Evolutionary conservation across 805 yeast genomes (phyloP).

Genomic region (Saturnispora dispora): DNA sequence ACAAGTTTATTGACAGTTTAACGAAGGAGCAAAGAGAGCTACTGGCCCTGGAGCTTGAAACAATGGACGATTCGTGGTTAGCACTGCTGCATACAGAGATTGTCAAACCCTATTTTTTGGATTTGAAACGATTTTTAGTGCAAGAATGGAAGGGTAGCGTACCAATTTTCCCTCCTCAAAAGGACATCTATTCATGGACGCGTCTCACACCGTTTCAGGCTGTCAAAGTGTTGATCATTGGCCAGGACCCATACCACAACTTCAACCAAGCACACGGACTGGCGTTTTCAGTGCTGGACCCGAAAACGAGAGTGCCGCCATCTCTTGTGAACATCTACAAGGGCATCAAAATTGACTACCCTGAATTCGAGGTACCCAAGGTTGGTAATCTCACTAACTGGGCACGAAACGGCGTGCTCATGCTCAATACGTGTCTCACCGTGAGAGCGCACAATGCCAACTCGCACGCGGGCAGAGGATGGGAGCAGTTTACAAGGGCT

Average conservation of each 20-base stretch:
- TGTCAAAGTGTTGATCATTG: conserved; percentile 73
- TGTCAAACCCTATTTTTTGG: conserved; percentile 75
- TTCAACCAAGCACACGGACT: conserved; percentile 91
- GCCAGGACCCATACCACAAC: conserved; percentile 97
- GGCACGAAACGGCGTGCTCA: conserved; percentile 81
- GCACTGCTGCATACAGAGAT: conserved; percentile 57
- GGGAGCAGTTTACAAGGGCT: conserved; percentile 83
- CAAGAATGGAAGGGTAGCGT: conserved; percentile 33
- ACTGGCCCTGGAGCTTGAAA: conserved; percentile 55
- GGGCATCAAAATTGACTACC: conserved; percentile 56
- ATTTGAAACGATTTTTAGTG: conserved; percentile 54
- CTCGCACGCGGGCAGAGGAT: conserved; percentile 83
- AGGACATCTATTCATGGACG: conserved; percentile 87
- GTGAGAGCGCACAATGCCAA: conserved; percentile 91
- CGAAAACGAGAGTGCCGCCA: conserved; percentile 76
- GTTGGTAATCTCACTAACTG: conserved; percentile 70
- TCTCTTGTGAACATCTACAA: conserved; percentile 83
- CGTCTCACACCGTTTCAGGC: conserved; percentile 66
- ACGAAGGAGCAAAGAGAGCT: conserved; percentile 41
- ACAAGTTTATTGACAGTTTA: conserved; percentile 41
- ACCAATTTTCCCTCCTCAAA: conserved; percentile 66
- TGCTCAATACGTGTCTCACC: conserved; percentile 82
- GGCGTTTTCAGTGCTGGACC: conserved; percentile 84
- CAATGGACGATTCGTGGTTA: conserved; percentile 76
- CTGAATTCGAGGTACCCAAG: conserved; percentile 53